Conservation (phyloP, 108 stramenopile genomes). For the Cyclostephanos tholiformis region DNA sequence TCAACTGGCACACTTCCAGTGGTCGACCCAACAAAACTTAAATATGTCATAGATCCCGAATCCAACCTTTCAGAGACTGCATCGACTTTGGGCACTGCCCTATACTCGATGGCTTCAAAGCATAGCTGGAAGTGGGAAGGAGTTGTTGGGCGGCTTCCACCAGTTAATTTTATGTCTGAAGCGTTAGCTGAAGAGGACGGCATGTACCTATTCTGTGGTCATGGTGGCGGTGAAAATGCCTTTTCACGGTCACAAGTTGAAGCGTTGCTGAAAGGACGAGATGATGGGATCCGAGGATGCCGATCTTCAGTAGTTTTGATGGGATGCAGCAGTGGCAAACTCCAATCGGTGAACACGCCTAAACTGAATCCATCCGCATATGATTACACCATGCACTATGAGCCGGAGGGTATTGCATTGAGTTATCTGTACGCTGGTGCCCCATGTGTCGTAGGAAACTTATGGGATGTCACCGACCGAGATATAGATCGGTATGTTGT, state of each 20-base stretch:
- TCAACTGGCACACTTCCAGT: not conserved
- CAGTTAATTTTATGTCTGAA: conserved; percentile 56
- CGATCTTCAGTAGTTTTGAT: conserved; percentile 82
- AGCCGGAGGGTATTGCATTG: conserved; percentile 93
- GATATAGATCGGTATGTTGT: conserved; percentile 92
- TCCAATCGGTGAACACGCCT: conserved; percentile 69
- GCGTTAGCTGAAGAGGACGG: conserved; percentile 57
- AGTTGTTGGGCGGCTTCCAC: conserved; percentile 70
- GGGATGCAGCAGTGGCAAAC: conserved; percentile 96
- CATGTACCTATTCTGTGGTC: conserved; percentile 93
- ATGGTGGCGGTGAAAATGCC: conserved; percentile 91
- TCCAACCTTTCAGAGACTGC: conserved; percentile 83
- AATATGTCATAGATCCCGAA: conserved; percentile 94
- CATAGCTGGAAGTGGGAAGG: conserved; percentile 80
- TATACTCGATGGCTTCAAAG: conserved; percentile 47
- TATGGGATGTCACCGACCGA: conserved; percentile 98
- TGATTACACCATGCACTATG: conserved; percentile 63
- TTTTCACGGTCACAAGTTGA: conserved; percentile 79
- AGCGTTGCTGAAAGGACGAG: conserved; percentile 41
- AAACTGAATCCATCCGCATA: conserved; percentile 42
- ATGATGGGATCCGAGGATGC: conserved; percentile 48
- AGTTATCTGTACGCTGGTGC: conserved; percentile 90
- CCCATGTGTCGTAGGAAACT: conserved; percentile 95
- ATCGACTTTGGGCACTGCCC: conserved; percentile 67
- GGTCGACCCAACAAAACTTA: conserved; percentile 62